A percentile compares a stretch with the other conserved stretches of the same genome.
phyloP scores from a whole-genome alignment of 225 moss, liverwort and hornwort genomes.

The Antitrichia curtipendula region DNA sequence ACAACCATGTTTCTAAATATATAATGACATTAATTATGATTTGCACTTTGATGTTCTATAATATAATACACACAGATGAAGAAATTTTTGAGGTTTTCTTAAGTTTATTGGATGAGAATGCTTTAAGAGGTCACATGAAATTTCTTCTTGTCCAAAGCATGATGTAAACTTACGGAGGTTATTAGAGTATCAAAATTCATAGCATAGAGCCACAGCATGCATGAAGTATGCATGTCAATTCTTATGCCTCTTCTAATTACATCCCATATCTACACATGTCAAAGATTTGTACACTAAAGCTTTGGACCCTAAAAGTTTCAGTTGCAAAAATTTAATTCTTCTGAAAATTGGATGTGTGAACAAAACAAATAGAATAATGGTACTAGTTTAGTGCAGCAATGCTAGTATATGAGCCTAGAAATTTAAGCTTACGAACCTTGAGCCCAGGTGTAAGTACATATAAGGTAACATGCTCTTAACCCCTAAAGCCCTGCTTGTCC shows the following conservation, averaged over 20 bases:
- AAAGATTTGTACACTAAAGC: too few species aligned
- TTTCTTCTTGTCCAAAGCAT: neutral
- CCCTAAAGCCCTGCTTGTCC: too few species aligned
- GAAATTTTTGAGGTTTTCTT: neutral
- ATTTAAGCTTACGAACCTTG: neutral
- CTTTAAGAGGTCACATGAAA: neutral
- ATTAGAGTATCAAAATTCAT: neutral
- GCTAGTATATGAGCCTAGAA: accelerated
- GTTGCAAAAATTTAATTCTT: too few species aligned
- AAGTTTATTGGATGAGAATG: neutral
- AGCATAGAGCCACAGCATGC: neutral
- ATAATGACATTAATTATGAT: neutral
- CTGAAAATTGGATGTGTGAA: too few species aligned
- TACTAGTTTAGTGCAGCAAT: too few species aligned
- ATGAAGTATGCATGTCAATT: too few species aligned
- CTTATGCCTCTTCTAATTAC: too few species aligned
- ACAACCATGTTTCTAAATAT: neutral
- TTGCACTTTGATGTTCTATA: neutral
- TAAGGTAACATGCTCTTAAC: too few species aligned
- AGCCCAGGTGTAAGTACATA: accelerated
- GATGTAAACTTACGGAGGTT: neutral
- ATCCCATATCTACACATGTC: too few species aligned
- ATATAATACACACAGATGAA: neutral
- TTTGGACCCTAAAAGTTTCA: too few species aligned
- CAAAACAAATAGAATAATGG: too few species aligned